Evolutionary conservation across 1,139 yeast genomes (phyloP).

Genomic region (Debaryomyces fabryi): DNA sequence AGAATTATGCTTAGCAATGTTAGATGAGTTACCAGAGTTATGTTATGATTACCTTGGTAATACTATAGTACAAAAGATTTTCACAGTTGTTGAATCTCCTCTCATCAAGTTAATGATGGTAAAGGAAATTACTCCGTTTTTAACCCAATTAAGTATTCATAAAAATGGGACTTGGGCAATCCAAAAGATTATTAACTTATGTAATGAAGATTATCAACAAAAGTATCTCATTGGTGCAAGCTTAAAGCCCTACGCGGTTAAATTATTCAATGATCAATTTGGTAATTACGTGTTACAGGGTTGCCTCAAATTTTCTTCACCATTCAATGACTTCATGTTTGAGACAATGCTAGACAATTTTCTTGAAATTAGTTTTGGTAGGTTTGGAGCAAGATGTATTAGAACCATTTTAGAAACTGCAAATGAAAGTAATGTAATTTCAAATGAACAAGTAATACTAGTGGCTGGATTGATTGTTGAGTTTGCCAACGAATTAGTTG

Average conservation of each 20-base stretch:
- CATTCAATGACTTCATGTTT: slow-evolving; percentile 87
- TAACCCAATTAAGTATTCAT: slow-evolving; percentile 93
- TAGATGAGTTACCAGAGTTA: slow-evolving; percentile 86
- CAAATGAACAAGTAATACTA: slow-evolving; percentile 69
- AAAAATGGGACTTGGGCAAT: slow-evolving; percentile 99
- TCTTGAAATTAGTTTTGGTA: slow-evolving; percentile 79
- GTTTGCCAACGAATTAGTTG: slow-evolving; percentile 77
- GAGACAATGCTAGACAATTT: slow-evolving; percentile 82
- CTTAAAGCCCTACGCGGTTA: slow-evolving; percentile 79
- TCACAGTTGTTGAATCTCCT: slow-evolving; percentile 67
- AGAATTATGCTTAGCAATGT: slow-evolving; percentile 80
- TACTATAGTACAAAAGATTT: slow-evolving; percentile 90
- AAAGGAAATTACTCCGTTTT: slow-evolving; percentile 72
- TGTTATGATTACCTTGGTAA: slow-evolving; percentile 94
- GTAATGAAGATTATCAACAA: slow-evolving; percentile 64
- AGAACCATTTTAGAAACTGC: slow-evolving; percentile 86
- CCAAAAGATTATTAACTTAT: slow-evolving; percentile 84
- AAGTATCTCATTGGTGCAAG: slow-evolving; percentile 68
- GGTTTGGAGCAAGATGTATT: slow-evolving; percentile 95
- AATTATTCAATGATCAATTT: slow-evolving; percentile 90
- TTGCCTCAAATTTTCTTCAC: slow-evolving; percentile 84
- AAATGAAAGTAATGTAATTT: slow-evolving; percentile 43
- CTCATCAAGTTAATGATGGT: slow-evolving; percentile 81
- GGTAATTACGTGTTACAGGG: slow-evolving; percentile 97
- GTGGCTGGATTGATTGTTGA: slow-evolving; percentile 81